phyloP scores from a whole-genome alignment of 345 rosid species.

The Bruguiera sexangula region DNA sequence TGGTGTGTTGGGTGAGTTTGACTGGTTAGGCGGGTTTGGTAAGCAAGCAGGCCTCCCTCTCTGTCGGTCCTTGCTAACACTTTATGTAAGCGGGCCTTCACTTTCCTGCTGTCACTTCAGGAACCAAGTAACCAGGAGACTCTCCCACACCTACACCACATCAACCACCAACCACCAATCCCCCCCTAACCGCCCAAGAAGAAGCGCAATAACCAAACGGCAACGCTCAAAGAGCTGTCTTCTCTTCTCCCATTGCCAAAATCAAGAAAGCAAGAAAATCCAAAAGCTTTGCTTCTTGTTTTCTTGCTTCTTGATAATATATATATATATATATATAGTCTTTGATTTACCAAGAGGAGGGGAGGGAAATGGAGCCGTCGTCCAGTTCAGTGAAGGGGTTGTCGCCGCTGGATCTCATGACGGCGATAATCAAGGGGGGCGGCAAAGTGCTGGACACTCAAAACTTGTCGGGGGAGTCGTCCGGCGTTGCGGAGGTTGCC shows the following conservation, averaged over 20 bases:
- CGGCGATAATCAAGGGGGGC: slow-evolving; percentile 72
- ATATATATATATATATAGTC: background rate
- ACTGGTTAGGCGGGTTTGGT: slow-evolving; percentile 31
- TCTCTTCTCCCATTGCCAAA: too few species aligned
- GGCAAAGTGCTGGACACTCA: slow-evolving; percentile 43
- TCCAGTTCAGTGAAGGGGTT: slow-evolving; percentile 32
- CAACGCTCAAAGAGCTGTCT: too few species aligned
- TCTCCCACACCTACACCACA: background rate
- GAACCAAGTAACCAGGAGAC: background rate
- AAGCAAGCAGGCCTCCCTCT: slow-evolving; percentile 10
- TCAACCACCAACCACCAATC: slow-evolving; percentile 1
- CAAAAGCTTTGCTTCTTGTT: background rate
- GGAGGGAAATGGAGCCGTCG: slow-evolving; percentile 19
- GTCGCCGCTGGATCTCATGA: slow-evolving; percentile 74
- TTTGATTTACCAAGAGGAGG: too few species aligned
- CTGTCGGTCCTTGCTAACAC: background rate
- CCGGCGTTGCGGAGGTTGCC: slow-evolving; percentile 37
- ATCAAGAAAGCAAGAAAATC: too few species aligned
- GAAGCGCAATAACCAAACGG: background rate
- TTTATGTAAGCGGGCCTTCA: background rate
- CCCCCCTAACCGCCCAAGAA: background rate
- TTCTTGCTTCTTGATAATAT: background rate
- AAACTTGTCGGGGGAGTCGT: slow-evolving; percentile 45
- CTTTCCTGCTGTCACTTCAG: background rate
- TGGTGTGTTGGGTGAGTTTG: slow-evolving; percentile 21